phyloP scores from a whole-genome alignment of 495 filamentous ascomycete genomes.

The Aspergillus conjunctus region DNA sequence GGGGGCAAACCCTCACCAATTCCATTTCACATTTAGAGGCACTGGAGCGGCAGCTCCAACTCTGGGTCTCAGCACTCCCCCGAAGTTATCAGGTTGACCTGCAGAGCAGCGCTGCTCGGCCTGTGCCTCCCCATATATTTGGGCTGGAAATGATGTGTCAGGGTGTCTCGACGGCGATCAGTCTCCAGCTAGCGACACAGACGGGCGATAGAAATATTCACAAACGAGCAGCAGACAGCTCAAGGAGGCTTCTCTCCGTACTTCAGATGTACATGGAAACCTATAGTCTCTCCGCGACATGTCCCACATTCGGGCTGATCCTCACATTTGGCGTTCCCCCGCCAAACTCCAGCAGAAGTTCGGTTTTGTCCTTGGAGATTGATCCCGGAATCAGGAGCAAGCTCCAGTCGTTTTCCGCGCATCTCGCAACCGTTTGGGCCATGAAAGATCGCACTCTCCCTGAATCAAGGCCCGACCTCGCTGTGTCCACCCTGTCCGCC shows the following conservation, averaged over 20 bases:
- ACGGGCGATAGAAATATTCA: constrained; percentile 30
- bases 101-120: constrained; percentile 28
- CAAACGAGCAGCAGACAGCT: constrained; percentile 35
- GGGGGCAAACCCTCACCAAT: constrained; percentile 30
- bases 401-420: constrained; percentile 35
- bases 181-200: constrained; percentile 35
- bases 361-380: constrained; percentile 26
- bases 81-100: constrained; percentile 40
- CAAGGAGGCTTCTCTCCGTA: constrained; percentile 35
- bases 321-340: constrained; percentile 31
- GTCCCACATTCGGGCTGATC: constrained; percentile 41
- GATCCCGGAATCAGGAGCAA: constrained; percentile 36
- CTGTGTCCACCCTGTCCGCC: neutral
- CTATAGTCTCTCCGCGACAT: constrained; percentile 42
- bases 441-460: neutral
- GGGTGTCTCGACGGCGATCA: constrained; percentile 34
- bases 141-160: constrained; percentile 45
- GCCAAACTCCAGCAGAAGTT: neutral
- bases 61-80: constrained; percentile 39
- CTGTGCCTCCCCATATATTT: constrained; percentile 44
- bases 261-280: constrained; percentile 43
- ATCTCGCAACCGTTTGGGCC: constrained; percentile 39
- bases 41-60: constrained; percentile 40
- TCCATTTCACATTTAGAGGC: constrained; percentile 38
- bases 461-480: neutral